Percentiles rank a stretch among this genome's conserved stretches.
phyloP scores from a whole-genome alignment of 2,329 filamentous ascomycete species.

The Cyphellophora attinorum region DNA sequence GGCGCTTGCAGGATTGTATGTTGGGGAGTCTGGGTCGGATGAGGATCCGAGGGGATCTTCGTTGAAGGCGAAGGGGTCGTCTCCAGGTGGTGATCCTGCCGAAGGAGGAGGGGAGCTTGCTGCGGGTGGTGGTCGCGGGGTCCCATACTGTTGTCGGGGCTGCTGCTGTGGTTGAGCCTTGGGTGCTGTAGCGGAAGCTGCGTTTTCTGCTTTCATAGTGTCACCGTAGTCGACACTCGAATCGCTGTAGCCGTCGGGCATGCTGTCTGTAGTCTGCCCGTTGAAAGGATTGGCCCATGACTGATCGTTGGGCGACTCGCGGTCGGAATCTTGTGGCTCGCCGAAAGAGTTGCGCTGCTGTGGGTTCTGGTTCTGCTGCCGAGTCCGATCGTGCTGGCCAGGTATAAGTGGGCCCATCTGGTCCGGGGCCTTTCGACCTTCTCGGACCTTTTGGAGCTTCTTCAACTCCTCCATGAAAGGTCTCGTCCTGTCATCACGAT shows the following conservation, averaged over 20 bases:
- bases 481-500: constrained; percentile 13
- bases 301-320: too few relatives aligned
- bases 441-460: too few relatives aligned
- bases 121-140: background rate
- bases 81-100: too few relatives aligned
- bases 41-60: background rate
- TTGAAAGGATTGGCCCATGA: too few relatives aligned
- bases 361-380: constrained; percentile 1
- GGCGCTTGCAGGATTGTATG: background rate
- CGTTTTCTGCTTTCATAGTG: background rate
- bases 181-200: background rate
- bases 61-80: background rate
- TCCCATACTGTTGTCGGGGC: background rate
- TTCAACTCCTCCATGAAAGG: constrained; percentile 8
- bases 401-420: background rate
- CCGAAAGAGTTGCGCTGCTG: too few relatives aligned
- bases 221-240: too few relatives aligned
- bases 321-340: too few relatives aligned
- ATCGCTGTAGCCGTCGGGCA: too few relatives aligned
- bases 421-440: constrained; percentile 5
- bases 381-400: too few relatives aligned
- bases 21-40: background rate
- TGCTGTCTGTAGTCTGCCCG: too few relatives aligned
- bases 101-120: too few relatives aligned
- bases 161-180: constrained; percentile 1